Evolutionary conservation across 768 basidiomycete species (phyloP), one percentile per base, ranked within the genome.

Genomic region (Rhizopogon rudus): DNA sequence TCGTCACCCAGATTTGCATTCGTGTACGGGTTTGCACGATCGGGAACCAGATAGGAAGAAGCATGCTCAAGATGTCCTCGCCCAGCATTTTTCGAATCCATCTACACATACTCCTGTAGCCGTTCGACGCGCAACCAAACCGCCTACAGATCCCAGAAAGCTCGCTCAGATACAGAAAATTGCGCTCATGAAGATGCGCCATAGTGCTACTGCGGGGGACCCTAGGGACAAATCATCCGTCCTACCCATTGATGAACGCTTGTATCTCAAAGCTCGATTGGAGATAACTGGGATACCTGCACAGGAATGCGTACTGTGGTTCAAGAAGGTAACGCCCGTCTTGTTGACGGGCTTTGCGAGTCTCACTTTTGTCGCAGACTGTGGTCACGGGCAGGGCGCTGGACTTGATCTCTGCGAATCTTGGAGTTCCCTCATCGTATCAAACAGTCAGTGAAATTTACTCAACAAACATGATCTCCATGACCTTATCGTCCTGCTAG

Each of bases 171-270:
- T 76, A 56, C 76, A 77, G 54, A 82, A 81, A 61, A 64, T 91
- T 16, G 81, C 84, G 62, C 64, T 85, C 5, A 88, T 92, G 79
- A 88, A 83, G 64, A 79, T 93, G 78, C 82, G 84, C 52, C 88
- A 87, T 64, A 77, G 74, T 40, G 91, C 91, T 10, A 61, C 72
- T 41, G 81, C 88, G 3, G 81, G 74, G 7, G 83, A 91, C 61
- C 75, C 80, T 17, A 82, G 78, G 61, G 83, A 86, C 63, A 78
- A 72, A 51, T 51, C 68, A 1, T 71, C 75, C 10, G 68, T 71
- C 14, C 67, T 82, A 1, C 71, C 82, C 13, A 62, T 81, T 43
- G 78, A 81, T 22, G 76, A 88, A 55, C 79, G 88, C 22, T 60
- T 87, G 41, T 80, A 87, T 65, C 61, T 90, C 35, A 80, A 72